A percentile compares a stretch with the other conserved stretches of the same genome.
These are phyloP conservation scores for Pichia gijzeniarum DNA, from an alignment of 805 yeast species.

Conservation along the genomic window DNA sequence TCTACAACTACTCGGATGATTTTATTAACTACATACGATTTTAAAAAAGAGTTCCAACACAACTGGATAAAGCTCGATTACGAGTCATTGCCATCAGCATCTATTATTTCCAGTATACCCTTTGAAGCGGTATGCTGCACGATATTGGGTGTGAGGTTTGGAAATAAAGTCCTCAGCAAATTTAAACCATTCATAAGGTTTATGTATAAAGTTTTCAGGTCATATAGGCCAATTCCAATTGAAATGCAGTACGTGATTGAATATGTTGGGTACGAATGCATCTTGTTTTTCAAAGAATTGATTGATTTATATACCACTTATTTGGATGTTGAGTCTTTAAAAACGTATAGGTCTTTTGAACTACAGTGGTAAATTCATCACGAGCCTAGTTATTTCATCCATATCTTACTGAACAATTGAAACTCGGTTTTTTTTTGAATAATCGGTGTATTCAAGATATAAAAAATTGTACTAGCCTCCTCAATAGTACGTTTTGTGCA, in stretches of 20 bases:
- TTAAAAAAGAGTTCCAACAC: too few relatives aligned
- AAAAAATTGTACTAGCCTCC: too few relatives aligned
- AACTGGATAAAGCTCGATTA: too few relatives aligned
- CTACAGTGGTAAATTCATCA: too few relatives aligned
- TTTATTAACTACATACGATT: too few relatives aligned
- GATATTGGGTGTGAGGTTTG: neutral
- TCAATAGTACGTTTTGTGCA: too few relatives aligned
- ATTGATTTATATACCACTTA: constrained; percentile 2
- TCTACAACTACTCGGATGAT: neutral
- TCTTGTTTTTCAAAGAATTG: neutral
- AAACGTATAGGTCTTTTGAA: neutral
- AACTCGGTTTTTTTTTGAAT: too few relatives aligned
- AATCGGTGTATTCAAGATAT: too few relatives aligned
- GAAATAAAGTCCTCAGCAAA: constrained; percentile 1
- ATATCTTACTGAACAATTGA: too few relatives aligned
- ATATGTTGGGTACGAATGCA: constrained; percentile 6
- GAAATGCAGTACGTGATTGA: constrained; percentile 8
- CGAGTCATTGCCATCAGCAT: neutral
- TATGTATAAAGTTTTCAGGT: neutral
- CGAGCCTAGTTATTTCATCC: too few relatives aligned
- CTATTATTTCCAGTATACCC: neutral
- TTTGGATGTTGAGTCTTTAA: neutral
- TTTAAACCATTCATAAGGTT: constrained; percentile 5
- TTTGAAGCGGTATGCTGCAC: neutral
- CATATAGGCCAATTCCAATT: constrained; percentile 1